Percentiles rank a stretch among this genome's conserved stretches.
These are phyloP conservation scores for Xylariales sp. DNA, from an alignment of 2,329 filamentous ascomycete species.

Conservation along the genomic window DNA sequence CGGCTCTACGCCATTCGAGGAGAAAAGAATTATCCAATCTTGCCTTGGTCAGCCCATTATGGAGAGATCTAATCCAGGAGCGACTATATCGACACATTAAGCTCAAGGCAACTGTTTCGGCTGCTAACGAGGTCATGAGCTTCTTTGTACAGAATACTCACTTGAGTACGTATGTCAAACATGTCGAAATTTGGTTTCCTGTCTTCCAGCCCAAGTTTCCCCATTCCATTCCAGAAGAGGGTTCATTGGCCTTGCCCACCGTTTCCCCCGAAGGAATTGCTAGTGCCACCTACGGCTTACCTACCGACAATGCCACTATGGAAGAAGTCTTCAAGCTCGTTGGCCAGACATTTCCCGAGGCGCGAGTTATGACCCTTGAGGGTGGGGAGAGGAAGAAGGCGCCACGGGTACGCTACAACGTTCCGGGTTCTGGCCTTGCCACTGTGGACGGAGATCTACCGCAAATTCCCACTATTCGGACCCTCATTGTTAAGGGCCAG, in stretches of 20 bases:
- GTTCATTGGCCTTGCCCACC: constrained; percentile 59
- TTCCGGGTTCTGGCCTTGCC: constrained; percentile 40
- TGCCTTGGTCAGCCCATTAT: constrained; percentile 70
- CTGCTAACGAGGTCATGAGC: constrained; percentile 66
- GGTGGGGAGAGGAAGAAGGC: constrained; percentile 83
- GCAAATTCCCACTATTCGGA: constrained; percentile 67
- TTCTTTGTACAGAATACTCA: constrained; percentile 71
- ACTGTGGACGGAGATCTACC: constrained; percentile 55
- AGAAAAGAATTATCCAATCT: constrained; percentile 75
- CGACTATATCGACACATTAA: constrained; percentile 81
- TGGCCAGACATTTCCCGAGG: constrained; percentile 66
- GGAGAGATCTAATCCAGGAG: constrained; percentile 76
- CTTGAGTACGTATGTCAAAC: constrained; percentile 73
- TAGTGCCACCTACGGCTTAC: constrained; percentile 68
- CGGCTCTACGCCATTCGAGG: constrained; percentile 73
- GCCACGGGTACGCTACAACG: constrained; percentile 71
- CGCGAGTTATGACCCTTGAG: constrained; percentile 76
- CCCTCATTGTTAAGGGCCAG: constrained; percentile 78
- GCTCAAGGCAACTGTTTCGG: constrained; percentile 76
- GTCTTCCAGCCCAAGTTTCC: constrained; percentile 72
- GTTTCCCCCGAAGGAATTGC: constrained; percentile 67
- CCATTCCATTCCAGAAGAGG: constrained; percentile 56
- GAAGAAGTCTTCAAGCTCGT: constrained; percentile 77
- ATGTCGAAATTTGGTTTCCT: constrained; percentile 82
- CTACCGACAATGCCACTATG: constrained; percentile 74